These are phyloP conservation scores for Tricholoma furcatifolium DNA, from an alignment of 768 basidiomycete genomes.

Conservation along the genomic window DNA sequence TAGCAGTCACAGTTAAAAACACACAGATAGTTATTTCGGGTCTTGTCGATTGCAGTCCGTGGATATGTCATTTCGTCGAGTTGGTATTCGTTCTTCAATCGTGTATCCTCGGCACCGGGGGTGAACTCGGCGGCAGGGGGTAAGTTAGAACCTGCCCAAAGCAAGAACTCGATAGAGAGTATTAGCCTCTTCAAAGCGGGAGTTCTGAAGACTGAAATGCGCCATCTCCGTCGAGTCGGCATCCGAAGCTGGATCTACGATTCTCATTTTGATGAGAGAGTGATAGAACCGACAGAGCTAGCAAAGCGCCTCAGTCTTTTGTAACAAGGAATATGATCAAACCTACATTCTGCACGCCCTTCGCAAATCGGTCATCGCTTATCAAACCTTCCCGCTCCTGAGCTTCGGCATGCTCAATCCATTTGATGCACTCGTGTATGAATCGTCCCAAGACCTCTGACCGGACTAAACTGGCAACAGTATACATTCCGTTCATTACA, in stretches of 20 bases:
- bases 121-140: too few species aligned
- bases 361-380: slow-evolving; percentile 72
- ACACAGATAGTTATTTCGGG: slow-evolving; percentile 14
- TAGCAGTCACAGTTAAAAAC: slow-evolving; percentile 8
- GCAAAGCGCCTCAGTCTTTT: background rate
- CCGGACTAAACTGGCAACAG: slow-evolving; percentile 63
- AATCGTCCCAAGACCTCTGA: slow-evolving; percentile 69
- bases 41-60: slow-evolving; percentile 7
- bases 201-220: slow-evolving; percentile 70
- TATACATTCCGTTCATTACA: slow-evolving; percentile 42
- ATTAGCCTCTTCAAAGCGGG: slow-evolving; percentile 78
- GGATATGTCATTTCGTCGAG: background rate
- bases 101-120: background rate
- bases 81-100: background rate
- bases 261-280: slow-evolving; percentile 63
- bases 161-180: slow-evolving; percentile 67
- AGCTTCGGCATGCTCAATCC: slow-evolving; percentile 67
- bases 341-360: slow-evolving; percentile 70
- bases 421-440: slow-evolving; percentile 65
- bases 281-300: slow-evolving; percentile 78
- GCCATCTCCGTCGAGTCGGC: slow-evolving; percentile 75
- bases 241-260: slow-evolving; percentile 64
- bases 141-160: slow-evolving; percentile 35
- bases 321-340: background rate
- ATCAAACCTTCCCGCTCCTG: slow-evolving; percentile 67